Percentiles rank a stretch among this genome's conserved stretches.
phyloP scores from a whole-genome alignment of 2,329 filamentous ascomycete genomes.

The Fusarium heterosporum region DNA sequence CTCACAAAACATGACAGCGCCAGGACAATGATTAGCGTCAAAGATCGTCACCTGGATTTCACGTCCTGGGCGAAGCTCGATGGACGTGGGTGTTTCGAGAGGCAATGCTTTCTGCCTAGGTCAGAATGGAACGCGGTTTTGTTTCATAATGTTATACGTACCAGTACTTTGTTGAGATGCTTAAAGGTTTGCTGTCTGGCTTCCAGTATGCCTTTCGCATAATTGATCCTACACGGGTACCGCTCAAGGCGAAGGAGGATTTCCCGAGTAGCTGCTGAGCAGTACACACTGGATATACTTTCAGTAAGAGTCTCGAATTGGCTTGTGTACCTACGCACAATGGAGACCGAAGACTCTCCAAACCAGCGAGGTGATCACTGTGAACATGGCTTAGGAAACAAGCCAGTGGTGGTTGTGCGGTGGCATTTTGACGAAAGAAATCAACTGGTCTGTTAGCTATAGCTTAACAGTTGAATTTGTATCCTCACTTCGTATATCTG shows the following conservation, averaged over 20 bases:
- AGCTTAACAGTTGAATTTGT: not conserved
- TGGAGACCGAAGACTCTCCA: conserved; percentile 80
- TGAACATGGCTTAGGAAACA: conserved; percentile 95
- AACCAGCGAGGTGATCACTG: conserved; percentile 85
- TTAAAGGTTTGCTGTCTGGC: conserved; percentile 79
- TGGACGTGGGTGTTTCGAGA: conserved; percentile 78
- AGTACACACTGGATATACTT: conserved; percentile 73
- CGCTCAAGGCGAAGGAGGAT: conserved; percentile 84
- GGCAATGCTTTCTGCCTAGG: conserved; percentile 76
- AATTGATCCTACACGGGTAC: conserved; percentile 83
- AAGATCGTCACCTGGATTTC: conserved; percentile 85
- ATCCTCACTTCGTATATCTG: conserved; percentile 73
- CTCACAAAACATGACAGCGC: conserved; percentile 87
- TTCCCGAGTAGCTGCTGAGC: conserved; percentile 83
- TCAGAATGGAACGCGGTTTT: not conserved
- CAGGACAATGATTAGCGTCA: conserved; percentile 92
- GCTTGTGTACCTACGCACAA: conserved; percentile 64
- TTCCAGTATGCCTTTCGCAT: conserved; percentile 81
- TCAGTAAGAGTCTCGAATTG: not conserved
- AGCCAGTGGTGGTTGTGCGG: conserved; percentile 73
- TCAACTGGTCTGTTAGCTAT: conserved; percentile 69
- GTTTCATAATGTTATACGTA: conserved; percentile 46
- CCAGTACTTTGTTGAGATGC: conserved; percentile 77
- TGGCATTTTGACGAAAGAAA: conserved; percentile 74
- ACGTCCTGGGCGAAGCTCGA: conserved; percentile 78